Conservation (phyloP, 2,329 filamentous ascomycete species). For the Pseudogymnoascus sp. region DNA sequence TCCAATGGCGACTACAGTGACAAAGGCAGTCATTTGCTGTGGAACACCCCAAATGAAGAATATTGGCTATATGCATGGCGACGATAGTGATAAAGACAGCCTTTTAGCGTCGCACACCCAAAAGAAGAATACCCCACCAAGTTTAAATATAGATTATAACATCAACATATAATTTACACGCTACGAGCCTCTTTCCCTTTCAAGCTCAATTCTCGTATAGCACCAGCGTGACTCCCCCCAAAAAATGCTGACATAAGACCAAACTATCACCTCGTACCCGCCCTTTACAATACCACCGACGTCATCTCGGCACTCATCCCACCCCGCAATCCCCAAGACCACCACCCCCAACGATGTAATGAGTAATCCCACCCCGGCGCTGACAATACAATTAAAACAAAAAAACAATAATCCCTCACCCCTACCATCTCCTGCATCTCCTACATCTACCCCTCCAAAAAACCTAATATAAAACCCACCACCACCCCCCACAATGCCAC, state of each 20-base stretch:
- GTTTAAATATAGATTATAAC: neutral
- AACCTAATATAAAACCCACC: neutral
- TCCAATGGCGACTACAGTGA: too few relatives aligned
- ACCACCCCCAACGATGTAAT: neutral
- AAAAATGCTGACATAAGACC: neutral
- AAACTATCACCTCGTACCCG: neutral
- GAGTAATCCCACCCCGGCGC: neutral
- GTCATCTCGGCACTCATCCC: neutral
- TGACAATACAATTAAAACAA: neutral
- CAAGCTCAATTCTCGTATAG: neutral
- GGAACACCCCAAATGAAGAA: too few relatives aligned
- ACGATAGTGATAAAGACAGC: neutral
- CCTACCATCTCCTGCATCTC: too few relatives aligned
- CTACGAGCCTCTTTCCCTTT: neutral
- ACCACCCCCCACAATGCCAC: neutral
- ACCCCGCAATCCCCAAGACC: neutral
- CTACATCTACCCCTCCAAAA: neutral
- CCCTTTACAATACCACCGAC: neutral
- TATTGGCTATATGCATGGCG: slow-evolving; percentile 16
- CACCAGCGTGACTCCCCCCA: neutral
- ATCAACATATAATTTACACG: neutral
- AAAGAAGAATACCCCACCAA: neutral
- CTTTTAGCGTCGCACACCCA: neutral
- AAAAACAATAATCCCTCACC: neutral
- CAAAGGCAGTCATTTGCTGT: too few relatives aligned